Evolutionary conservation across 2,329 filamentous ascomycete genomes (phyloP), one percentile per base, ranked within the genome.

Genomic region (Ascochyta koolunga): DNA sequence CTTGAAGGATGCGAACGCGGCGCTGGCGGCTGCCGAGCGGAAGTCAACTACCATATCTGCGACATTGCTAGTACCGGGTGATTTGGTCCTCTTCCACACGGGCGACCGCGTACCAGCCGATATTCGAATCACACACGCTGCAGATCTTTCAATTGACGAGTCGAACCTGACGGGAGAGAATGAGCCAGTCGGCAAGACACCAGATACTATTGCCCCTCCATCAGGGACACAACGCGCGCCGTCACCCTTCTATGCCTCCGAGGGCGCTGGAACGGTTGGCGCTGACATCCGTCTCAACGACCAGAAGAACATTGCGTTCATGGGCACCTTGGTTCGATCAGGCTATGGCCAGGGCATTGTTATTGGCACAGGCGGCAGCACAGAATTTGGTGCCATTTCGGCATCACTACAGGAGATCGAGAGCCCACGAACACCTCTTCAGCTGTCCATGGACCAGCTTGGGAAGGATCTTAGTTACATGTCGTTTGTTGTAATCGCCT

Each of bases 141-240:
- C 90, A 8, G 92, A 98, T 71, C 80, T 99, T 45, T 91, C 91
- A 36, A 96, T 99, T 61, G 96, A 99, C 72, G 93, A 95, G 66
- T 98, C 95, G 11, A 99, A 99, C 70, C 78, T 99, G 54, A 99
- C 95, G 0, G 95, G 95, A 55, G 95, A 99, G 76, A 98, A 96
- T 57, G 92, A 98, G 66, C 93, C 95, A 4, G 91, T 98, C 5
- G 82, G 86, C 40, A 91, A 99, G 69, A 86, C 85, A 10, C 80
- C 88, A 2, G 86, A 90, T 18, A 84, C 86, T 1, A 72, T 88
- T 41, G 73, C 75, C 37, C 61, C 69, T 24, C 47, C 78, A 75
- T 52, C 64, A 48, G 62, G 74, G 61, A 52, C 72, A 61, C 68
- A 76, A 67, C 79, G 80, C 35, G 76, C 77, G 21, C 74, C 80